A percentile compares a stretch with the other conserved stretches of the same genome.
phyloP scores from a whole-genome alignment of 768 basidiomycete species.

The Exidia glandulosa region DNA sequence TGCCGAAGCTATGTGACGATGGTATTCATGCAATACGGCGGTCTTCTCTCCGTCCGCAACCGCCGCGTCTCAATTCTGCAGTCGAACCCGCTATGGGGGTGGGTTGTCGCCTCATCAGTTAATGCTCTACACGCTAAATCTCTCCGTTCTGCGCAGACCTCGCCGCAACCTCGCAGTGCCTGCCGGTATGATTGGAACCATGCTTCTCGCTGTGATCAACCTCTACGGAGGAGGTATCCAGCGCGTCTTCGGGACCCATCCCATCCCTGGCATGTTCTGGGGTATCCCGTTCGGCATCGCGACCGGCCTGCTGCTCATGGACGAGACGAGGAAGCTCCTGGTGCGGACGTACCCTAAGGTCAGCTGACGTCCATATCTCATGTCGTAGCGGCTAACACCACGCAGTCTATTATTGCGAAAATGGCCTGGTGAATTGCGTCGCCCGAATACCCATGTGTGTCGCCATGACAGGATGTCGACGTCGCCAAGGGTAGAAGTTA shows the following conservation, averaged over 20 bases:
- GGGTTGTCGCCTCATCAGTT: too few species aligned
- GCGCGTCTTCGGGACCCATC: slow-evolving; percentile 29
- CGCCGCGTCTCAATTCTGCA: slow-evolving; percentile 31
- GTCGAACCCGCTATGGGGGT: slow-evolving; percentile 35
- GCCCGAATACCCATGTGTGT: background rate
- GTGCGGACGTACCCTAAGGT: slow-evolving; percentile 35
- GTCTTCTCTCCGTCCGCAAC: slow-evolving; percentile 32
- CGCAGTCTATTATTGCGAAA: slow-evolving; percentile 1
- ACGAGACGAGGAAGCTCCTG: slow-evolving; percentile 34
- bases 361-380: background rate
- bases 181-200: slow-evolving; percentile 28
- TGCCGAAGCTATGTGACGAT: slow-evolving; percentile 32
- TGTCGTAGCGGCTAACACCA: background rate
- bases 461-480: background rate
- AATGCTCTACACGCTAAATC: too few species aligned
- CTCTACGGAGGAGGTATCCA: slow-evolving; percentile 36
- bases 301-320: slow-evolving; percentile 27
- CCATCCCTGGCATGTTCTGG: slow-evolving; percentile 39
- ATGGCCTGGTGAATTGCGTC: background rate
- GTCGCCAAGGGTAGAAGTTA: background rate
- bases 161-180: slow-evolving; percentile 31
- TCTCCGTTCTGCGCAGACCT: too few species aligned
- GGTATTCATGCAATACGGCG: slow-evolving; percentile 36
- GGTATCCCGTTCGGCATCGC: slow-evolving; percentile 35
- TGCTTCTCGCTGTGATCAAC: slow-evolving; percentile 32